Conservation (phyloP, 257 asterid genomes). For the Gentiana macrophylla region DNA sequence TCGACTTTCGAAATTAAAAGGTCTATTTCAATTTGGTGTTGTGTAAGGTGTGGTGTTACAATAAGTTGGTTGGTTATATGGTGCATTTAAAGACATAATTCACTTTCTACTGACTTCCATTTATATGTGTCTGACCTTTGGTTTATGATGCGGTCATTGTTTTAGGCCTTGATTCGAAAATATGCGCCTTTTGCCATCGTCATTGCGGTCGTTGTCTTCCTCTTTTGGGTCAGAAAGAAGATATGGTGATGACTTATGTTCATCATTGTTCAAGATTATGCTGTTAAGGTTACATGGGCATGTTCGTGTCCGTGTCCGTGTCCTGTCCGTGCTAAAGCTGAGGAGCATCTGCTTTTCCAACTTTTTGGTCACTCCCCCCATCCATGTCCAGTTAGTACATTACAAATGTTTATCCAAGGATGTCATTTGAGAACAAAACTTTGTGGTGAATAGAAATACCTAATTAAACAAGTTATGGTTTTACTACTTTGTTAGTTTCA, state of each 20-base stretch:
- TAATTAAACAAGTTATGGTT: too few species aligned
- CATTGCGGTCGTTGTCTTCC: constrained; percentile 72
- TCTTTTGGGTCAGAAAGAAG: constrained; percentile 74
- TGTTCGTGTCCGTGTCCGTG: neutral
- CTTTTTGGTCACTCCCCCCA: neutral
- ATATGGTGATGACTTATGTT: constrained; percentile 50
- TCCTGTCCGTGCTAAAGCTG: neutral
- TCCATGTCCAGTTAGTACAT: neutral
- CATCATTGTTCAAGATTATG: constrained; percentile 1
- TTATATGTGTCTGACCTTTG: constrained; percentile 4
- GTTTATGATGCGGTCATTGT: neutral
- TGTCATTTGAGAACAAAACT: neutral
- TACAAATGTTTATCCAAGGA: too few species aligned
- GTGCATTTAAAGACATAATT: too few species aligned
- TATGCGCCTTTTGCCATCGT: constrained; percentile 95
- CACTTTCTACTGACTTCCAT: constrained; percentile 1
- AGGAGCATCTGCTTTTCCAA: neutral
- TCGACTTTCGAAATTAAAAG: too few species aligned
- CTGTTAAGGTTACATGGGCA: too few species aligned
- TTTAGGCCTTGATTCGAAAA: constrained; percentile 83
- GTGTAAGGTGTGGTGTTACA: too few species aligned
- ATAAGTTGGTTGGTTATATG: too few species aligned
- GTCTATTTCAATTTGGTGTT: too few species aligned
- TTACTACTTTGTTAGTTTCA: too few species aligned
- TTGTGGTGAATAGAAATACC: constrained; percentile 4